Base-by-base conservation (phyloP, 441 rosid genomes). In the Sinapis alba region DNA sequence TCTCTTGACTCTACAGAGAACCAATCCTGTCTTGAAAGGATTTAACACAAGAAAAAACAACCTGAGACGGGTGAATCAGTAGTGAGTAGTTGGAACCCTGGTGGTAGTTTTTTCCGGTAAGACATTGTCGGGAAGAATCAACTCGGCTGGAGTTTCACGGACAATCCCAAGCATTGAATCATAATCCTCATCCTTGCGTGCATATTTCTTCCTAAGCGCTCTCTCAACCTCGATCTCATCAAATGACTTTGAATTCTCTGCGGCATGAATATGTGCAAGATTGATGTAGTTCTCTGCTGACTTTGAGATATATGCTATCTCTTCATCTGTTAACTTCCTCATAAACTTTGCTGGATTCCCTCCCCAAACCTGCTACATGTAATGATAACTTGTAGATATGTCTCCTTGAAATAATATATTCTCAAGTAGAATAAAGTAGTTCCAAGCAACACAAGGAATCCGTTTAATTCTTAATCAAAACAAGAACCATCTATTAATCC, bases 71-170 rank as follows among this genome's bases (percentile, higher is more conserved):
- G 76, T 15, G 19, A 65, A 71, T 90, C 85, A 90, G 70, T 83
- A 85, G 75, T 86, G 75, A 50, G 83, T 66, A 19, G 82, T 76
- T 72, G 89, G 81, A 73, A 68, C 67, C 70, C 70, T 73, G 71
- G 43, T 69, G 15, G 84, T 66, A 63, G 85, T 27, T 83, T 90
- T 90, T 77, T 82, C 83, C 3, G 87, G 85, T 66, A 82, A 73
- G 65, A 90, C 78, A 74, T 86, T 92, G 45, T 89, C 90, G 0
- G 98, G 97, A 78, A 91, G 95, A 73, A 86, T 81, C 61, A 94
- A 86, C 72, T 85, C 87, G 5, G 87, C 68, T n/a, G 91, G 91
- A 28, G 80, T 84, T 78, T 89, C 86, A 5, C 87, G 88, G 38
- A 83, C 85, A 70, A 86, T 82, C 28, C 91, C 89, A 41, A 87